Base-by-base conservation (phyloP, 345 rosid species). In the Eucalyptus camaldulensis region DNA sequence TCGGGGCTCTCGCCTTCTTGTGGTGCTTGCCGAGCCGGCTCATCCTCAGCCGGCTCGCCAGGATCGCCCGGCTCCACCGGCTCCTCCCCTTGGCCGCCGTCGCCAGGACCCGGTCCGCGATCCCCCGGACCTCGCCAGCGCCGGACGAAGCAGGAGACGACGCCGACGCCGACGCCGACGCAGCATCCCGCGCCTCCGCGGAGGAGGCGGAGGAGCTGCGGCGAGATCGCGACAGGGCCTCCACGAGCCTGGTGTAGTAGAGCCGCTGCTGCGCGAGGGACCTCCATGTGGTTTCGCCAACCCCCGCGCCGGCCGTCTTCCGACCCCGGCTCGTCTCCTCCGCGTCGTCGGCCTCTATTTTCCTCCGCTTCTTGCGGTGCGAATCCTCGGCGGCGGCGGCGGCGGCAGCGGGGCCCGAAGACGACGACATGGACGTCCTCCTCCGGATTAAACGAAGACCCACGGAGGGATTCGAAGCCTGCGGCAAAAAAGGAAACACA, bases 61-160 rank as follows among this genome's bases (percentile, higher is more conserved):
- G 93, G 56, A 96, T 93, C 90, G 97, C 95, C 43, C 99, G 95
- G 93, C 98, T 93, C 96, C 97, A 96, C 88, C 95, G 92, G 15
- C 94, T 94, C 80, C 92, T 86, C 15, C 96, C 96, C 53, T 90
- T 93, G 54, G 97, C 99, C 5, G 98, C 89, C 45, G 91, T 93
- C 65, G 99, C 96, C 13, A 96, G 91, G 89, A 94, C 94, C 37
- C 94, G 91, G 90, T 96, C 91, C 2, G 92, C 94, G 15, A 94
- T 90, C 47, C 67, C 89, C 14, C 95, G 93, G 65, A 96, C 93
- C 67, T 91, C 93, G 40, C 90, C 86, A 24, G 90, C 88, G 56
- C 88, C 62, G 62, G 87, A 80, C 13, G 85, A 37, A 37, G 47
- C 37, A 72, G 56, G 10, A 13, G 62, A 5, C 3, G 62, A 4